These are phyloP conservation scores for Prunus mira DNA, from an alignment of 306 rosid genomes.

Conservation along the genomic window DNA sequence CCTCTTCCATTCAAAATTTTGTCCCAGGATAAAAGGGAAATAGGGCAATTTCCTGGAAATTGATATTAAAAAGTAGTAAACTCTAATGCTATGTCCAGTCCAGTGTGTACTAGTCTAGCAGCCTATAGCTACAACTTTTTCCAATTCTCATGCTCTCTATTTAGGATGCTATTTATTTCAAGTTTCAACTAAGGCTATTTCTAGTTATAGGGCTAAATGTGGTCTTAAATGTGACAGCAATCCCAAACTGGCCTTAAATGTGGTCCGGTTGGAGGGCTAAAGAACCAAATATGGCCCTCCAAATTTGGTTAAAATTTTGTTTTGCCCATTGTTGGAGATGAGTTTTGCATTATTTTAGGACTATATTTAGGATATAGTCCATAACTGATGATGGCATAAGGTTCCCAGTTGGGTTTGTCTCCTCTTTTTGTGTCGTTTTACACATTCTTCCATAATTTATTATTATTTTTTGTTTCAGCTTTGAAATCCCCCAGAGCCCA, in stretches of 20 bases:
- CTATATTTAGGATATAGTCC: too few species aligned
- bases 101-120: not conserved
- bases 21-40: not conserved
- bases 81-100: not conserved
- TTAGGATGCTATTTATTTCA: not conserved
- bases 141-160: not conserved
- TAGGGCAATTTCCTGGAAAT: not conserved
- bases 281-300: too few species aligned
- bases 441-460: constrained; percentile 6
- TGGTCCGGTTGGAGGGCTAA: too few species aligned
- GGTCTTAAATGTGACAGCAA: too few species aligned
- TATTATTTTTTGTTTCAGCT: constrained; percentile 11
- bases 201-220: too few species aligned
- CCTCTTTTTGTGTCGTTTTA: constrained; percentile 20
- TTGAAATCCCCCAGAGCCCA: constrained; percentile 5
- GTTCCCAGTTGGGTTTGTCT: constrained; percentile 23
- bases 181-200: not conserved
- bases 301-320: too few species aligned
- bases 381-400: too few species aligned
- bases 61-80: not conserved
- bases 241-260: too few species aligned
- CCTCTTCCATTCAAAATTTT: not conserved
- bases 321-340: too few species aligned
- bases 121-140: not conserved
- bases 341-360: too few species aligned